These are phyloP conservation scores for Fusarium sp. DNA, from an alignment of 2,329 filamentous ascomycete species.

Conservation along the genomic window DNA sequence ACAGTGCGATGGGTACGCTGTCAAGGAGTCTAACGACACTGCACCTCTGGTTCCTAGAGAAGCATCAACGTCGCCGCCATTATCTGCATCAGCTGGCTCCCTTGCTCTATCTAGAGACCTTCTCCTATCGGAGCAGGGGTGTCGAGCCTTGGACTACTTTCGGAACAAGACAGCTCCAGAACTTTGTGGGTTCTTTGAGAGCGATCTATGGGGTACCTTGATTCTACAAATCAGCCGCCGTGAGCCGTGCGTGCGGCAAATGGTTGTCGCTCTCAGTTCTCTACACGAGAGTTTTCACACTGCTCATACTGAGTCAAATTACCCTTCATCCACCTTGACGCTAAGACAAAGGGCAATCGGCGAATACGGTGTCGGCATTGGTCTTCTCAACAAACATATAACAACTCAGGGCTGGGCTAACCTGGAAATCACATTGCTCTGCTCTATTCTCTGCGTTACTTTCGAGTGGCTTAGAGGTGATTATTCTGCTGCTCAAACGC, in stretches of 20 bases:
- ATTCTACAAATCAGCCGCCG: slow-evolving; percentile 31
- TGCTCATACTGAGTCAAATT: not conserved
- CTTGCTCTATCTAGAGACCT: not conserved
- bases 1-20: not conserved
- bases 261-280: slow-evolving; percentile 29
- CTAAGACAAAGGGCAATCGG: slow-evolving; percentile 18
- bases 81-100: not conserved
- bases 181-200: slow-evolving; percentile 31
- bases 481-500: slow-evolving; percentile 25
- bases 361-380: slow-evolving; percentile 18
- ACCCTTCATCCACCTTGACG: not conserved
- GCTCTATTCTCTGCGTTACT: slow-evolving; percentile 31
- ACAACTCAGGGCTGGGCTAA: slow-evolving; percentile 25
- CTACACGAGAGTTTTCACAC: slow-evolving; percentile 32
- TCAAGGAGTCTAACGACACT: not conserved
- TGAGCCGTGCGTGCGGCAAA: slow-evolving; percentile 30
- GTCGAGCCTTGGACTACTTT: slow-evolving; percentile 27
- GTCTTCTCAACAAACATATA: slow-evolving; percentile 27
- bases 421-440: slow-evolving; percentile 30
- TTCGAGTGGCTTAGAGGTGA: slow-evolving; percentile 36
- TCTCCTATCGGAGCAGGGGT: not conserved
- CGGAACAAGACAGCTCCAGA: slow-evolving; percentile 26
- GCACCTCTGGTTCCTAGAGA: not conserved
- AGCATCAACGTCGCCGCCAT: not conserved
- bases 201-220: slow-evolving; percentile 30